These are phyloP conservation scores for Colletotrichum echinochloae DNA, from an alignment of 2,329 filamentous ascomycete genomes.

Conservation along the genomic window DNA sequence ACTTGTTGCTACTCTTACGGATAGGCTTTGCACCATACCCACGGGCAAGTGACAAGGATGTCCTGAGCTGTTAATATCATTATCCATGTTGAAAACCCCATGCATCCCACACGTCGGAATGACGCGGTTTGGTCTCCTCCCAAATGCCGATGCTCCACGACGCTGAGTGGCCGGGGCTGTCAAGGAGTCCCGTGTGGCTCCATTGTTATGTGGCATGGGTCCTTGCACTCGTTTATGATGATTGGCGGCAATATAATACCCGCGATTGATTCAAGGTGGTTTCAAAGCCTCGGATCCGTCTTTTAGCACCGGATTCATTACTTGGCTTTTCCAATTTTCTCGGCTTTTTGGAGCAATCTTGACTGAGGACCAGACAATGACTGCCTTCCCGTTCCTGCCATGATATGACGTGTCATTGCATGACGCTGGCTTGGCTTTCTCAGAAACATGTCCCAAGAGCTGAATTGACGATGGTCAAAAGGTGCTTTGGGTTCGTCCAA, in stretches of 20 bases:
- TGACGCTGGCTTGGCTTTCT: background rate
- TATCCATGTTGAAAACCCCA: background rate
- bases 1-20: too few species aligned
- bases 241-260: constrained; percentile 14
- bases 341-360: background rate
- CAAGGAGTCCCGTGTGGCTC: constrained; percentile 14
- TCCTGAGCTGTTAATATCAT: background rate
- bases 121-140: constrained; percentile 5
- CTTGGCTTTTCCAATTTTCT: background rate
- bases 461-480: background rate
- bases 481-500: background rate
- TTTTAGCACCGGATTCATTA: constrained; percentile 12
- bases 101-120: constrained; percentile 18
- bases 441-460: background rate
- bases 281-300: constrained; percentile 11
- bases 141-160: background rate
- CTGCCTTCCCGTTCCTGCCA: background rate
- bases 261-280: constrained; percentile 9
- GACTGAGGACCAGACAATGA: background rate
- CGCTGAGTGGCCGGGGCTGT: constrained; percentile 15
- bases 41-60: background rate
- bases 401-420: background rate
- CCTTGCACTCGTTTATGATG: constrained; percentile 12
- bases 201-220: constrained; percentile 21
- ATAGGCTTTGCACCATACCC: too few species aligned